Conservation (phyloP, 2,329 filamentous ascomycete species). For the Alternaria infectoria region DNA sequence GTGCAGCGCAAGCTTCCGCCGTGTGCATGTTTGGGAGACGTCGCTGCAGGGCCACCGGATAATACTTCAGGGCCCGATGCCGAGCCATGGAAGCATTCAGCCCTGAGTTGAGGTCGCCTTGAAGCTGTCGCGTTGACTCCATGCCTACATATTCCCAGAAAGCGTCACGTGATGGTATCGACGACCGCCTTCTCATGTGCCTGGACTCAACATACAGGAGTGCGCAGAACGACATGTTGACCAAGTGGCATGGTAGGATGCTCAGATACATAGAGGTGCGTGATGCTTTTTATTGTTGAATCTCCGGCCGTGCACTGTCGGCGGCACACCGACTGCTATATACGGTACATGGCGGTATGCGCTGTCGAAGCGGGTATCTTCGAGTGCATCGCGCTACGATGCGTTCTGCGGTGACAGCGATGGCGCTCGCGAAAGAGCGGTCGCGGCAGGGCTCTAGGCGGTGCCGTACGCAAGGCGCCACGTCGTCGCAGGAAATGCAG, state of each 20-base stretch:
- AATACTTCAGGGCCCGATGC: background rate
- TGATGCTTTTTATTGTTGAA: background rate
- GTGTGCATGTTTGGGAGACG: background rate
- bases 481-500: constrained; percentile 31
- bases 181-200: background rate
- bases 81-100: background rate
- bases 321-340: constrained; percentile 4
- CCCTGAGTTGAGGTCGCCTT: background rate
- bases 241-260: background rate
- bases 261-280: background rate
- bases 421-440: constrained; percentile 15
- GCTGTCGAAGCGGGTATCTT: constrained; percentile 4
- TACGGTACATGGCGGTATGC: constrained; percentile 8
- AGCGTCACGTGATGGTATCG: background rate
- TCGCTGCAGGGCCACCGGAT: constrained; percentile 8
- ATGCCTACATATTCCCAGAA: background rate
- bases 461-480: constrained; percentile 29
- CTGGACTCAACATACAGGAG: background rate
- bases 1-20: background rate
- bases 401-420: background rate
- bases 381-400: background rate
- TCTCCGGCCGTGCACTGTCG: background rate
- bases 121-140: background rate
- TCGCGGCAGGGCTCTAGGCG: constrained; percentile 7
- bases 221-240: background rate